Conservation (phyloP, 257 asterid species). For the Prunella vulgaris region DNA sequence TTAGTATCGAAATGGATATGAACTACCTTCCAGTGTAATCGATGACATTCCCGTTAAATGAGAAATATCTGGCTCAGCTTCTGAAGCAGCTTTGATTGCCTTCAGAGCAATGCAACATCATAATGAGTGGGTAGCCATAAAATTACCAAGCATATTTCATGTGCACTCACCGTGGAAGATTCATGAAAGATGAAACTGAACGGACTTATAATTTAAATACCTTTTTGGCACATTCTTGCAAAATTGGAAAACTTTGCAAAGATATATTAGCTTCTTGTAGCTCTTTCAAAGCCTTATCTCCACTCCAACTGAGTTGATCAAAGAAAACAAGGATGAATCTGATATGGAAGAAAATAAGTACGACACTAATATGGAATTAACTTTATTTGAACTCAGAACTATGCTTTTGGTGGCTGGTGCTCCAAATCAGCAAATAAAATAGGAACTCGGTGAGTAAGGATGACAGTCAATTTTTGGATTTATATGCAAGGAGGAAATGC, state of each 20-base stretch:
- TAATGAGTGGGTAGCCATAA: conserved; percentile 17
- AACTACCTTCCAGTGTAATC: conserved; percentile 58
- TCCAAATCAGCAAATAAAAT: not conserved
- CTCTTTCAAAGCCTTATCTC: conserved; percentile 86
- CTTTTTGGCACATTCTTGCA: conserved; percentile 81
- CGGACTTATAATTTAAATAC: conserved; percentile 31
- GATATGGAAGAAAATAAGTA: not conserved
- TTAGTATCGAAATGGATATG: conserved; percentile 19
- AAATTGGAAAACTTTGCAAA: conserved; percentile 59
- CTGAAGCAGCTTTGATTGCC: conserved; percentile 85
- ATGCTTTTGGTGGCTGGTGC: not conserved
- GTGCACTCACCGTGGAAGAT: conserved; percentile 3
- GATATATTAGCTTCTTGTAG: conserved; percentile 79
- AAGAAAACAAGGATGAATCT: not conserved
- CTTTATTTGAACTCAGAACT: not conserved
- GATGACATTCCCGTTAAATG: conserved; percentile 78
- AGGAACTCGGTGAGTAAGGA: not conserved
- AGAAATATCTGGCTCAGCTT: conserved; percentile 56
- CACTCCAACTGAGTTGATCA: conserved; percentile 68
- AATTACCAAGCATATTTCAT: conserved; percentile 12
- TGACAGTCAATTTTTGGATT: not conserved
- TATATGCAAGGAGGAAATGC: not conserved
- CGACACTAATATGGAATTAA: not conserved
- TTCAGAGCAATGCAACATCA: conserved; percentile 26
- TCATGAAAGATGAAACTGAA: conserved; percentile 11